Evolutionary conservation across 2,329 filamentous ascomycete species (phyloP).

Genomic region (Pseudopyrenochaeta lycopersici): DNA sequence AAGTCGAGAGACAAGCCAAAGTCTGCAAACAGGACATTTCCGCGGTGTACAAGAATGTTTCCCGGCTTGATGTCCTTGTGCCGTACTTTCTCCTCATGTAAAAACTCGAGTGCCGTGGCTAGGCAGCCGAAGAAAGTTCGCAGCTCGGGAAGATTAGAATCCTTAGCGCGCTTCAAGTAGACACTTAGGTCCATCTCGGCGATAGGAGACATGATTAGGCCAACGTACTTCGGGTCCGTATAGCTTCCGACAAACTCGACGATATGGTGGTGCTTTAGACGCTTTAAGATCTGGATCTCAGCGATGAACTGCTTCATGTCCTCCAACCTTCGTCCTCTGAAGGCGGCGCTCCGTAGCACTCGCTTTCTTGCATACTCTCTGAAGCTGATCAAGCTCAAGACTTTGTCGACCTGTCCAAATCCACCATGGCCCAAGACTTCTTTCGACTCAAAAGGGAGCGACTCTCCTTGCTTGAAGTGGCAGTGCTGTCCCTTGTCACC

Average conservation of each 20-base stretch:
- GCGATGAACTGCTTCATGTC: conserved; percentile 29
- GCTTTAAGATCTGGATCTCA: conserved; percentile 40
- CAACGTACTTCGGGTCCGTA: conserved; percentile 38
- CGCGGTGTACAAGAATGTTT: conserved; percentile 38
- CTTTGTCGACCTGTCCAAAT: conserved; percentile 34
- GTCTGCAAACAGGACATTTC: conserved; percentile 33
- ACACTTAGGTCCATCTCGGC: conserved; percentile 24
- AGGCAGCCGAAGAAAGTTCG: conserved; percentile 39
- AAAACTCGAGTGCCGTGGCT: too few relatives aligned
- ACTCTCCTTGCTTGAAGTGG: conserved; percentile 28
- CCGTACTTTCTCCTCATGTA: conserved; percentile 31
- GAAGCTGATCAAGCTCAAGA: conserved; percentile 28
- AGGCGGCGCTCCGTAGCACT: conserved; percentile 13
- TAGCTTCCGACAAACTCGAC: conserved; percentile 42
- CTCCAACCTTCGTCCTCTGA: conserved; percentile 20
- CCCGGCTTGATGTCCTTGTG: conserved; percentile 45
- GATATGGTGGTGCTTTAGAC: conserved; percentile 38
- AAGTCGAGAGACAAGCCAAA: conserved; percentile 35
- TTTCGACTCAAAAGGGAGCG: conserved; percentile 27
- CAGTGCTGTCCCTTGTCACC: conserved; percentile 31
- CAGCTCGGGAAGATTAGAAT: background rate
- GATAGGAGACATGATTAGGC: conserved; percentile 40
- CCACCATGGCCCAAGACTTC: too few relatives aligned
- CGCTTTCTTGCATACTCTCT: too few relatives aligned
- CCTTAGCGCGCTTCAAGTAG: conserved; percentile 27